These are phyloP conservation scores for Apiospora rasikravindrae DNA, from an alignment of 2,329 filamentous ascomycete genomes.

Conservation along the genomic window DNA sequence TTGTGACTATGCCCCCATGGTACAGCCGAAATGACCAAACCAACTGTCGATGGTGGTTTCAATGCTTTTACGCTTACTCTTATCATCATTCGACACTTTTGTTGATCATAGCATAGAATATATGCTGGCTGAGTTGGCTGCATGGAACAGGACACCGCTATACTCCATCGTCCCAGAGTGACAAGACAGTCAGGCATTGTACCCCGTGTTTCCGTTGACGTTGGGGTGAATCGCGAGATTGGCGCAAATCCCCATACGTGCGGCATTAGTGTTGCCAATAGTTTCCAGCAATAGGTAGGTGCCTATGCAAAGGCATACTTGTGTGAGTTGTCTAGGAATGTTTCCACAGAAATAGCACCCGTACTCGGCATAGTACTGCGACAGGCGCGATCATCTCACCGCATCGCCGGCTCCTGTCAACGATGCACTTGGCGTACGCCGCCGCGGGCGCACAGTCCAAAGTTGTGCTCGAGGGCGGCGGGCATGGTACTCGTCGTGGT, in stretches of 20 bases:
- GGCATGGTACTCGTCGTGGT: not conserved
- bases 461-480: not conserved
- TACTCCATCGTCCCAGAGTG: not conserved
- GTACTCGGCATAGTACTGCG: not conserved
- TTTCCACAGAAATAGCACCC: not conserved
- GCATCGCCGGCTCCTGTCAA: not conserved
- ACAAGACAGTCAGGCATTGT: not conserved
- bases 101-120: not conserved
- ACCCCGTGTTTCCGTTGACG: not conserved
- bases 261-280: not conserved
- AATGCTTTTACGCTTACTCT: not conserved
- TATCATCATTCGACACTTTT: not conserved
- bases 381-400: not conserved
- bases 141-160: not conserved
- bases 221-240: not conserved
- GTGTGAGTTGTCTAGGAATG: not conserved
- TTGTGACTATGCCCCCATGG: not conserved
- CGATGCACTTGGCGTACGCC: not conserved
- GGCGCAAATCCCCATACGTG: slow-evolving; percentile 1
- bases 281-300: not conserved
- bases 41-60: not conserved
- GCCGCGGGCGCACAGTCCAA: not conserved
- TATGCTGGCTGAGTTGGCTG: not conserved
- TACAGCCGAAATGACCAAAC: not conserved
- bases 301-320: not conserved